phyloP scores from a whole-genome alignment of 345 rosid genomes.

The Tarenaya hassleriana region DNA sequence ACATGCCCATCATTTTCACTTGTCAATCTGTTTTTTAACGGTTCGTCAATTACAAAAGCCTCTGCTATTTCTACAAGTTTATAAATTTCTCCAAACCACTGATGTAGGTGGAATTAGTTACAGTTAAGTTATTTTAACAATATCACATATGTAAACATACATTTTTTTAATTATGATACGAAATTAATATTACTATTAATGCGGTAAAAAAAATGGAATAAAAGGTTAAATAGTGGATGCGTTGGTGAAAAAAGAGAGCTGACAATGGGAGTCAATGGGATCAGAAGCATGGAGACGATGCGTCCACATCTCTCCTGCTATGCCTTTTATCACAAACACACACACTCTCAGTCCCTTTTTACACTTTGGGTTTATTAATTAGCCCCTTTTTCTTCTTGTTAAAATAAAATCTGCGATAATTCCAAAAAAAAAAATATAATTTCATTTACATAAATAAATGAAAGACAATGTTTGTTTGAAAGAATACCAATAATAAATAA shows the following conservation, averaged over 20 bases:
- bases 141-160: too few species aligned
- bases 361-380: slow-evolving; percentile 3
- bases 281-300: slow-evolving; percentile 51
- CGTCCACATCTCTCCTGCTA: slow-evolving; percentile 52
- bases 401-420: too few species aligned
- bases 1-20: slow-evolving; percentile 38
- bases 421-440: too few species aligned
- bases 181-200: too few species aligned
- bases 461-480: not conserved
- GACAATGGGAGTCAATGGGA: slow-evolving; percentile 33
- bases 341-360: slow-evolving; percentile 27
- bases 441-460: too few species aligned
- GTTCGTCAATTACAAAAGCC: slow-evolving; percentile 33
- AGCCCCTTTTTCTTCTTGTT: not conserved
- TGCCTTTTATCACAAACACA: slow-evolving; percentile 30
- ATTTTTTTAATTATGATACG: too few species aligned
- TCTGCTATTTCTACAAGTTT: slow-evolving; percentile 10
- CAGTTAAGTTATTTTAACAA: too few species aligned
- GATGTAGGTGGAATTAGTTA: too few species aligned
- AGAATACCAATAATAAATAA: not conserved
- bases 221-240: too few species aligned
- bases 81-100: too few species aligned
- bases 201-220: not conserved
- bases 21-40: slow-evolving; percentile 54
- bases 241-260: slow-evolving; percentile 25